These are phyloP conservation scores for Penicillium palitans DNA, from an alignment of 2,329 filamentous ascomycete species.

Conservation along the genomic window DNA sequence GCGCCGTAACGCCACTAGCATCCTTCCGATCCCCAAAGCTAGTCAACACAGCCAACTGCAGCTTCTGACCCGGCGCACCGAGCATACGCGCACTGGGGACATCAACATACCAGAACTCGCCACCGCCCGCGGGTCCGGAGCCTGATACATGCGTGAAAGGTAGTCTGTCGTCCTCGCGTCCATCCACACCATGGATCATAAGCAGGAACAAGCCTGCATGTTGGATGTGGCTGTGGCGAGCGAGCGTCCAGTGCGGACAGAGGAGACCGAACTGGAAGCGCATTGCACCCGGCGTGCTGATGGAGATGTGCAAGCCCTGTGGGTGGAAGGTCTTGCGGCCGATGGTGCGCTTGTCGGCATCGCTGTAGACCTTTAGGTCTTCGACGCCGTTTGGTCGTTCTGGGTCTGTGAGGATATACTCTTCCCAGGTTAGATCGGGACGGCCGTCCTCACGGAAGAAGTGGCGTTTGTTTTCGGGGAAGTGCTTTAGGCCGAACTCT, in stretches of 20 bases:
- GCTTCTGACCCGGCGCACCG: conserved; percentile 67
- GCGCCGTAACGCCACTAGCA: conserved; percentile 53
- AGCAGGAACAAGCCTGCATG: conserved; percentile 68
- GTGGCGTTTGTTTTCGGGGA: conserved; percentile 64
- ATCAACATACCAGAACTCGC: conserved; percentile 79
- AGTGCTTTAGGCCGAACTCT: conserved; percentile 78
- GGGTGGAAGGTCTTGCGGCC: conserved; percentile 63
- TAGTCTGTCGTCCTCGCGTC: conserved; percentile 65
- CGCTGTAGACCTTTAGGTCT: conserved; percentile 49
- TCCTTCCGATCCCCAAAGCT: conserved; percentile 52
- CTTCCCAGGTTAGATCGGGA: conserved; percentile 67
- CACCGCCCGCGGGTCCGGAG: conserved; percentile 58
- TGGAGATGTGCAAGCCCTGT: conserved; percentile 57
- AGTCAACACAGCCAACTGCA: conserved; percentile 65
- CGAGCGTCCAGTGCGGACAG: conserved; percentile 81
- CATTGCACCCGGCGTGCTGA: conserved; percentile 58
- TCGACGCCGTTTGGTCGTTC: conserved; percentile 47
- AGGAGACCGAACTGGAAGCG: conserved; percentile 78
- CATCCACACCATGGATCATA: conserved; percentile 65
- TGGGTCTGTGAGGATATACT: conserved; percentile 69
- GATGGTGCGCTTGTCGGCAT: conserved; percentile 53
- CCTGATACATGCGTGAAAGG: conserved; percentile 59
- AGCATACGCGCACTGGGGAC: conserved; percentile 62
- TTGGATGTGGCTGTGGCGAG: conserved; percentile 57
- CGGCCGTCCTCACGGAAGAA: conserved; percentile 76